Percentiles rank a stretch among this genome's conserved stretches.
Evolutionary conservation across 1,284 basidiomycete genomes (phyloP).

Genomic region (Rhodotorula sp.): DNA sequence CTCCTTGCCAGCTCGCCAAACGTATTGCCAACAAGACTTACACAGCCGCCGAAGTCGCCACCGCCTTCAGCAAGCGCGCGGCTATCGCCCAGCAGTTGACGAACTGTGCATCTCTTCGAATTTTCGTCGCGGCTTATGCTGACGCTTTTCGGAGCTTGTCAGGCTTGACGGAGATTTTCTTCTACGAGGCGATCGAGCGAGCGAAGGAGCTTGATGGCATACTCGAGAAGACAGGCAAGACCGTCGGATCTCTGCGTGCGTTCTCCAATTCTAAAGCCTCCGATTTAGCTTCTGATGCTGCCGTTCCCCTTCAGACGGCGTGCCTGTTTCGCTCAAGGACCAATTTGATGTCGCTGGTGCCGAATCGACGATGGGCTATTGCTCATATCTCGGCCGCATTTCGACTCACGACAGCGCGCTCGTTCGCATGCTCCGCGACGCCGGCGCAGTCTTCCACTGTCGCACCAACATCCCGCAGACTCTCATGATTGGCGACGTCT

Average conservation of each 20-base stretch:
- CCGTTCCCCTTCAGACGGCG: constrained; percentile 56
- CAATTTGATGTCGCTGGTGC: constrained; percentile 51
- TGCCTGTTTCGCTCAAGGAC: constrained; percentile 64
- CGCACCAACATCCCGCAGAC: constrained; percentile 29
- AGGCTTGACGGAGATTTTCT: constrained; percentile 51
- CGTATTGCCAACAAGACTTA: constrained; percentile 56
- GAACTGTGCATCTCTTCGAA: constrained; percentile 46
- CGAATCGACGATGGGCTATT: constrained; percentile 50
- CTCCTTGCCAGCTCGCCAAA: constrained; percentile 50
- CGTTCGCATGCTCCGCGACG: not conserved
- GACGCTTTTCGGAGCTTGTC: constrained; percentile 45
- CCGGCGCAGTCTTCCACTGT: constrained; percentile 18
- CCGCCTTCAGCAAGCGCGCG: constrained; percentile 74
- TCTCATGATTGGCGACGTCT: constrained; percentile 49
- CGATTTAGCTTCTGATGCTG: not conserved
- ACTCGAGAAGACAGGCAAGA: constrained; percentile 7
- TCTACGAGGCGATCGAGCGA: constrained; percentile 1
- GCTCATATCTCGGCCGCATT: too few species aligned
- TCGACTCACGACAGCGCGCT: too few species aligned
- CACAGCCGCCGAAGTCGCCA: constrained; percentile 66
- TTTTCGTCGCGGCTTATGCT: constrained; percentile 15
- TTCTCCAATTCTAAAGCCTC: not conserved
- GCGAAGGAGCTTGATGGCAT: constrained; percentile 14
- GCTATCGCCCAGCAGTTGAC: constrained; percentile 72
- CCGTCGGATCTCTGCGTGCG: constrained; percentile 48